Base-by-base conservation (phyloP, 805 yeast genomes). In the Isabelozyma pseudorhagii region DNA sequence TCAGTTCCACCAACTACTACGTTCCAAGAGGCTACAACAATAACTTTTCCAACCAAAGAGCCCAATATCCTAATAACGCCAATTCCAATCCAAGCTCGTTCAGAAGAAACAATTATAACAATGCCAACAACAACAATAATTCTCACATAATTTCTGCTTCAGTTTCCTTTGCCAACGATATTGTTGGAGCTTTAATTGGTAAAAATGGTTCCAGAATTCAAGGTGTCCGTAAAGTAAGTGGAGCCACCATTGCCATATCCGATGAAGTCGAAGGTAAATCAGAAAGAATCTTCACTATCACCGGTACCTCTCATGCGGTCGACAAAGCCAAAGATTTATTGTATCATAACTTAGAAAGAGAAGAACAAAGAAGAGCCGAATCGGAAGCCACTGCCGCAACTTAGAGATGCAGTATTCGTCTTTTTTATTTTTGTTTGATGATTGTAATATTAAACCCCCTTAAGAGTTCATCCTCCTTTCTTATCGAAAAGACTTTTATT, bases 151-250 rank as follows among this genome's bases (percentile, higher is more conserved):
- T 50, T 17, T 57, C 80, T 6, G 77, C 78, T 41, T 67, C 76
- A 3, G 70, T 83, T 15, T 72, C 80, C 28, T 86, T 89, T 62
- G 89, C 96, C 38, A 84, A 86, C 56, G 89, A 84, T 52, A 83
- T 84, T 71, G 96, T 91, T 42, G 97, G 97, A 41, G 93, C 96
- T 46, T 75, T 91, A 48, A 89, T 91, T 58, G 97, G 97, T 51
- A 85, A 86, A 57, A 83, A 85, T 55, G 97, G 97, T 39, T 73
- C 88, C 28, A 81, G 96, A 69, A 89, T 91, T 56, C 94, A 87
- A 66, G 96, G 91, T 53, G 85, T 91, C 46, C 80, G 97, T 58
- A 82, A 86, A 58, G 78, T 78, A 36, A 81, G 91, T 45, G 92
- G 91, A 40, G 91, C 96, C 39, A 80, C 83, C 40, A 89, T 91